These are phyloP conservation scores for Pyrus betulifolia DNA, from an alignment of 306 rosid species.

Conservation along the genomic window DNA sequence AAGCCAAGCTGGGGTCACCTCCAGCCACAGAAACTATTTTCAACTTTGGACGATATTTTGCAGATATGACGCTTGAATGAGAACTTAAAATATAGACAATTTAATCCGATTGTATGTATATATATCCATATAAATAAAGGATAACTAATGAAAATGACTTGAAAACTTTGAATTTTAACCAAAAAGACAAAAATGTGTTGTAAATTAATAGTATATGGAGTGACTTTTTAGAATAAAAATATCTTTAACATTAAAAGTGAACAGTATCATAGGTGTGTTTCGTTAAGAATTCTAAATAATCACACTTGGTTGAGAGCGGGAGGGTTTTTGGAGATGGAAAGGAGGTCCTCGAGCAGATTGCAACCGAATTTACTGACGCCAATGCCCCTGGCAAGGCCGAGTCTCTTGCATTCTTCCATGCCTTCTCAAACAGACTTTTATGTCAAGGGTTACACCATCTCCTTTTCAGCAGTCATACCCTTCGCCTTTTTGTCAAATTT, in stretches of 20 bases:
- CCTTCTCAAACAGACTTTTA: slow-evolving; percentile 62
- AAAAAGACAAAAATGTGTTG: too few species aligned
- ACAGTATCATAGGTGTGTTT: too few species aligned
- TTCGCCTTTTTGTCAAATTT: slow-evolving; percentile 3
- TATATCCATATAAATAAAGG: too few species aligned
- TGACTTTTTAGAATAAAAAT: too few species aligned
- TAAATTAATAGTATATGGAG: too few species aligned
- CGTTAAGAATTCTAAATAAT: neutral
- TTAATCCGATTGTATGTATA: too few species aligned
- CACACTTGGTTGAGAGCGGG: slow-evolving; percentile 60
- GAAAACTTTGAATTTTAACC: too few species aligned
- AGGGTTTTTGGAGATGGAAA: slow-evolving; percentile 51
- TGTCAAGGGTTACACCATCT: slow-evolving; percentile 37
- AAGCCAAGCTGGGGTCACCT: slow-evolving; percentile 41
- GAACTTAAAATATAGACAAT: too few species aligned
- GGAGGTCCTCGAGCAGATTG: slow-evolving; percentile 45
- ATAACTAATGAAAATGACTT: too few species aligned
- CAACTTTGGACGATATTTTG: too few species aligned
- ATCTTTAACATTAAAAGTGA: too few species aligned
- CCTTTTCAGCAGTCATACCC: slow-evolving; percentile 18
- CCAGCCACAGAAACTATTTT: slow-evolving; percentile 19
- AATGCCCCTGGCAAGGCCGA: slow-evolving; percentile 66
- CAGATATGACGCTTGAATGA: too few species aligned
- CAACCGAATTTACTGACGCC: slow-evolving; percentile 71
- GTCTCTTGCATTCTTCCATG: slow-evolving; percentile 58